Percentiles rank a stretch among this genome's conserved stretches.
Evolutionary conservation across 805 yeast genomes (phyloP).

Genomic region (Saccharomycopsis schoenii): DNA sequence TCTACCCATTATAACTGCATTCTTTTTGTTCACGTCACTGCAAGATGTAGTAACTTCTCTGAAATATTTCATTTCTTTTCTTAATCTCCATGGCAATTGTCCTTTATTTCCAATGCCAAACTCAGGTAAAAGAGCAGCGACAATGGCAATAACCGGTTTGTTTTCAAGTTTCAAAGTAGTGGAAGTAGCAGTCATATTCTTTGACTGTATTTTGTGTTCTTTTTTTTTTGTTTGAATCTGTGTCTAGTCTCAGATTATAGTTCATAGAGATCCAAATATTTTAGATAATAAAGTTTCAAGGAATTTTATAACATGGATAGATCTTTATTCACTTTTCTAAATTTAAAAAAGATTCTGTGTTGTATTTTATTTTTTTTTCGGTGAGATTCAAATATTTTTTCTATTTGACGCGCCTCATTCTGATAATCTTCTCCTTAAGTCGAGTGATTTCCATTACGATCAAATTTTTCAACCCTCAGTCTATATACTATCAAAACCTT

Average conservation of each 20-base stretch:
- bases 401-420: not conserved
- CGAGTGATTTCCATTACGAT: too few relatives aligned
- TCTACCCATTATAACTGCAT: constrained; percentile 93
- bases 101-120: constrained; percentile 83
- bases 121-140: constrained; percentile 76
- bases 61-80: constrained; percentile 80
- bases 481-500: too few relatives aligned
- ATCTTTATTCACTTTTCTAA: too few relatives aligned
- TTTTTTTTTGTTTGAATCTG: not conserved
- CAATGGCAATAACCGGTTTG: constrained; percentile 51
- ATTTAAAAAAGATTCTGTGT: not conserved
- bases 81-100: constrained; percentile 77
- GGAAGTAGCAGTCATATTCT: not conserved
- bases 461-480: too few relatives aligned
- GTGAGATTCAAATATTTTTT: not conserved
- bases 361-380: not conserved
- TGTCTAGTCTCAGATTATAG: too few relatives aligned
- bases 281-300: too few relatives aligned
- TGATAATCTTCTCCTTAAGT: constrained; percentile 3
- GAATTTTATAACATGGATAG: too few relatives aligned
- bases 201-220: not conserved
- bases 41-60: constrained; percentile 52
- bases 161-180: not conserved
- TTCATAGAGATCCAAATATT: too few relatives aligned
- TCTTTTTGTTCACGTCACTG: constrained; percentile 26